Conservation (phyloP, 345 rosid genomes). For the Streptanthus diversifolius region DNA sequence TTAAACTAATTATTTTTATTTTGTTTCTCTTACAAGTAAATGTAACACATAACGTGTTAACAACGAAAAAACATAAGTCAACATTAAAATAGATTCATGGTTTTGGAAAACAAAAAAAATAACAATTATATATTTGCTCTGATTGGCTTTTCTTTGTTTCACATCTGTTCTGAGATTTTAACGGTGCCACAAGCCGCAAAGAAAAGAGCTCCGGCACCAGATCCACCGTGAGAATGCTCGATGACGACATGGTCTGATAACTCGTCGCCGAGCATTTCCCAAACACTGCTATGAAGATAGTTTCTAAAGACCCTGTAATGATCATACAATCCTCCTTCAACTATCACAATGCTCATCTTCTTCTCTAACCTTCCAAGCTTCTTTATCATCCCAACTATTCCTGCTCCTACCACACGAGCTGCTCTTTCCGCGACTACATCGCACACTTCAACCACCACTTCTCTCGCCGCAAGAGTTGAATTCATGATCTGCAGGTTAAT, state of each 20-base stretch:
- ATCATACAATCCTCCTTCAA: constrained; percentile 68
- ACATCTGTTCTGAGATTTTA: neutral
- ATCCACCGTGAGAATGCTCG: constrained; percentile 55
- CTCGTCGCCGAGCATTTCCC: constrained; percentile 72
- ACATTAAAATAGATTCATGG: neutral
- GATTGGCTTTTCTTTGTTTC: neutral
- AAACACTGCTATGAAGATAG: constrained; percentile 54
- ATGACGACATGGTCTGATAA: constrained; percentile 48
- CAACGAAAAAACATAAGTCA: too few species aligned
- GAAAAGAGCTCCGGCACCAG: constrained; percentile 57
- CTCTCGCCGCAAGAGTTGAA: constrained; percentile 43
- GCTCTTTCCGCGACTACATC: constrained; percentile 61
- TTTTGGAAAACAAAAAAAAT: neutral
- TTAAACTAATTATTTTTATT: too few species aligned
- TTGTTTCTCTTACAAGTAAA: neutral
- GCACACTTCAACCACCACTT: constrained; percentile 58
- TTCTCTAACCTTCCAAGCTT: constrained; percentile 55
- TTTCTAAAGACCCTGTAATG: constrained; percentile 60
- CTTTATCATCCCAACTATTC: constrained; percentile 60
- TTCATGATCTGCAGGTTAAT: constrained; percentile 42
- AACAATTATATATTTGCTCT: neutral
- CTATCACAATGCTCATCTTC: constrained; percentile 46
- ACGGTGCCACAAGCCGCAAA: constrained; percentile 38
- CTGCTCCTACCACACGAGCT: constrained; percentile 63
- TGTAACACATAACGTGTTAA: neutral